These are phyloP conservation scores for Pseudonitzschia pungens DNA, from an alignment of 108 stramenopile species.

Conservation along the genomic window DNA sequence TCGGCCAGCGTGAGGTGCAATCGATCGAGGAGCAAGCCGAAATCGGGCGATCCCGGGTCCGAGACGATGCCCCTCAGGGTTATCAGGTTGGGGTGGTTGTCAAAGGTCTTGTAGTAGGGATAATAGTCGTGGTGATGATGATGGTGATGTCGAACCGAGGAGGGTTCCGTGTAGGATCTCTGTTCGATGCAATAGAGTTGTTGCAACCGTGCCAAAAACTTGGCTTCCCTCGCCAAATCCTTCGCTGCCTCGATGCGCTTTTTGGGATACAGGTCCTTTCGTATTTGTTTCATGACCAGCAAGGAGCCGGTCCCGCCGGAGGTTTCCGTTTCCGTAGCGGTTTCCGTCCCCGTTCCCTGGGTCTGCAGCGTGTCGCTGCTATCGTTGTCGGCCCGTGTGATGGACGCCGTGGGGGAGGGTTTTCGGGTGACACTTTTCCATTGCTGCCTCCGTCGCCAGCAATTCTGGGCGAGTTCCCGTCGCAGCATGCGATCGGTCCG, in stretches of 20 bases:
- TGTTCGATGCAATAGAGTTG: not conserved
- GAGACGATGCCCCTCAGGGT: constrained; percentile 59
- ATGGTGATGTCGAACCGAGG: no score
- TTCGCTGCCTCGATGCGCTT: constrained; percentile 47
- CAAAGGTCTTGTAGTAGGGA: not conserved
- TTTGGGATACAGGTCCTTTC: constrained; percentile 38
- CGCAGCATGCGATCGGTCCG: not conserved
- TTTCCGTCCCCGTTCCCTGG: not conserved
- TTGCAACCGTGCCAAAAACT: constrained; percentile 54
- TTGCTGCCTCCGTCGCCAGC: not conserved
- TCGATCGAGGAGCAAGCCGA: constrained; percentile 63
- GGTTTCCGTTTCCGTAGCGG: no score
- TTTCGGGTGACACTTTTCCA: not conserved
- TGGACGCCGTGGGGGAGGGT: not conserved
- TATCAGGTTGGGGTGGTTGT: constrained; percentile 64
- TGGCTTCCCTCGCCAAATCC: constrained; percentile 72
- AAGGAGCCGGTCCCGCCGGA: not conserved
- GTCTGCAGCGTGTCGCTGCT: not conserved
- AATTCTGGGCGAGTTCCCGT: not conserved
- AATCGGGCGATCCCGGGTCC: constrained; percentile 43
- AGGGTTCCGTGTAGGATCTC: not conserved
- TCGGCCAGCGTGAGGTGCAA: constrained; percentile 55
- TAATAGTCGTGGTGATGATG: not conserved
- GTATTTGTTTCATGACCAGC: constrained; percentile 31
- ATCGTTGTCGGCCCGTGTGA: not conserved